A percentile compares a stretch with the other conserved stretches of the same genome.
Evolutionary conservation across 352 stramenopile species (phyloP).

Genomic region (Phytopythium sindhum): DNA sequence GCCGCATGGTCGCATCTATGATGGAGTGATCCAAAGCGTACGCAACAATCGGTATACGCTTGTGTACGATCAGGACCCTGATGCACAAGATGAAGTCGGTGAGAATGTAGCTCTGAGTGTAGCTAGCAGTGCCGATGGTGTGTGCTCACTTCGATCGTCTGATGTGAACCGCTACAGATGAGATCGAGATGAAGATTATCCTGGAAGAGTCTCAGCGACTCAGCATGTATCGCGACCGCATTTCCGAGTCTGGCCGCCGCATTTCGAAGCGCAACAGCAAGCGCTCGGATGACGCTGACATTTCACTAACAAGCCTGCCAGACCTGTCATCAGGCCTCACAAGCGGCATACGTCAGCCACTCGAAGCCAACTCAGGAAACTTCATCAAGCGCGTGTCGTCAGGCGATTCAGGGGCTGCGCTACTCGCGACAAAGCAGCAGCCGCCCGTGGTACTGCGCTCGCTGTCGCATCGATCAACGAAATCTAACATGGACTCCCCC

Average conservation of each 20-base stretch:
- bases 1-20: conserved; percentile 57
- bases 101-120: conserved; percentile 4
- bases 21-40: conserved; percentile 52
- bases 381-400: conserved; percentile 39
- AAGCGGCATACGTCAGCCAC: background rate
- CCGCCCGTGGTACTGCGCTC: conserved; percentile 27
- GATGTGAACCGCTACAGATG: conserved; percentile 19
- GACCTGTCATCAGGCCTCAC: conserved; percentile 34
- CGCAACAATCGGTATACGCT: conserved; percentile 46
- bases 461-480: conserved; percentile 31
- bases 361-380: background rate
- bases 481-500: conserved; percentile 10
- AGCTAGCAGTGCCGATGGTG: background rate
- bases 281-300: conserved; percentile 33
- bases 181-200: conserved; percentile 81
- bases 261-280: conserved; percentile 10
- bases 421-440: conserved; percentile 16
- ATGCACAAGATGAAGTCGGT: conserved; percentile 70
- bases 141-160: background rate
- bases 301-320: conserved; percentile 49
- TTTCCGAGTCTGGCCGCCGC: conserved; percentile 3
- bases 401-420: conserved; percentile 14
- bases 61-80: conserved; percentile 57
- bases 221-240: conserved; percentile 4
- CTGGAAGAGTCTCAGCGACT: conserved; percentile 60